Percentiles rank a stretch among this genome's conserved stretches.
phyloP scores from a whole-genome alignment of 208 protist species.

The Trypanosoma boissoni region DNA sequence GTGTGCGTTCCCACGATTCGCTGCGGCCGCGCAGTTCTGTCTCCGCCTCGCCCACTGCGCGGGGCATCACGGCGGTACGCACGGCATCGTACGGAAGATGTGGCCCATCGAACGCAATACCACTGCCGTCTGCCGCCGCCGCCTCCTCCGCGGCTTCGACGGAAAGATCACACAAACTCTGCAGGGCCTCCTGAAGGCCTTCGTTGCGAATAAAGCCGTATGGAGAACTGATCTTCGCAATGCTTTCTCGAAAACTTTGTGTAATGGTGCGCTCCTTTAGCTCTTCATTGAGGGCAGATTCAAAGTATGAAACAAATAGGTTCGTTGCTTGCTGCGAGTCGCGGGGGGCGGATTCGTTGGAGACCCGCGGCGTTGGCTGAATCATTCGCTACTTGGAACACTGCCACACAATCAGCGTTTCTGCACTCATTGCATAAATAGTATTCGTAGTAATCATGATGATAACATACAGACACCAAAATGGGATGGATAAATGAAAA shows the following conservation, averaged over 20 bases:
- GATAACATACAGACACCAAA: too few species aligned
- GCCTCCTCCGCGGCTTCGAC: constrained; percentile 56
- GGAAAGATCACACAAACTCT: constrained; percentile 41
- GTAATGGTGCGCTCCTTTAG: constrained; percentile 49
- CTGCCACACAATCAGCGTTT: too few species aligned
- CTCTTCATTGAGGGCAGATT: constrained; percentile 48
- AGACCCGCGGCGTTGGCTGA: too few species aligned
- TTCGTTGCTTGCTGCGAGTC: constrained; percentile 23
- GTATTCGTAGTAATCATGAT: too few species aligned
- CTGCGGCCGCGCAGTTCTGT: constrained; percentile 1
- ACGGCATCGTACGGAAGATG: constrained; percentile 62
- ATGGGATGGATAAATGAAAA: too few species aligned
- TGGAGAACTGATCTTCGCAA: constrained; percentile 58
- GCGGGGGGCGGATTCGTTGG: too few species aligned
- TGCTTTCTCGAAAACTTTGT: constrained; percentile 39
- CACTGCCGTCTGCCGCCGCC: constrained; percentile 6
- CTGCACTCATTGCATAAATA: too few species aligned
- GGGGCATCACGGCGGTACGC: constrained; percentile 44
- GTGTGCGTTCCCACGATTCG: constrained; percentile 49
- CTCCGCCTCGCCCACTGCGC: not conserved
- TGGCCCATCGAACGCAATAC: not conserved
- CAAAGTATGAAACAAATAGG: constrained; percentile 52
- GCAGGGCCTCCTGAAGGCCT: constrained; percentile 54
- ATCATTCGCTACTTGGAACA: too few species aligned
- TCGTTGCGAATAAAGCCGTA: constrained; percentile 55